These are phyloP conservation scores for Leccinum obscurum DNA, from an alignment of 768 basidiomycete genomes.

Conservation along the genomic window DNA sequence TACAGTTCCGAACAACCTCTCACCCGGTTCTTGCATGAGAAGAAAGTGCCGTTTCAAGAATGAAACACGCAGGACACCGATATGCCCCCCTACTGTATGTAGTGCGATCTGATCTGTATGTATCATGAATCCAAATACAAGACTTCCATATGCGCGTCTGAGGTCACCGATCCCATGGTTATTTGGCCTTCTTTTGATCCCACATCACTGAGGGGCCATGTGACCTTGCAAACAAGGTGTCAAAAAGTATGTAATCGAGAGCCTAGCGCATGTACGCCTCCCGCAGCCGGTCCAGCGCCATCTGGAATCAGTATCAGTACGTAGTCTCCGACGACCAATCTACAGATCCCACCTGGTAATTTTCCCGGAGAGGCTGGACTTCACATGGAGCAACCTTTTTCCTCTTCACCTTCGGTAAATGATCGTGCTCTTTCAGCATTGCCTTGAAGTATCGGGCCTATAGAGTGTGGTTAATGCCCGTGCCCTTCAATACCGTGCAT, in stretches of 20 bases:
- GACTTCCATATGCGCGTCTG: no score
- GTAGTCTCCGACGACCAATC: not conserved
- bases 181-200: no score
- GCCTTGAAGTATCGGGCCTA: constrained; percentile 87
- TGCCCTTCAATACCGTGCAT: not conserved
- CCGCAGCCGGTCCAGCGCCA: constrained; percentile 30
- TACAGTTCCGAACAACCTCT: no score
- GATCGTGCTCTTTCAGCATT: constrained; percentile 73
- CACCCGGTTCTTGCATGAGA: no score
- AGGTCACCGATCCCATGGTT: no score
- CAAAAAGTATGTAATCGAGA: not conserved
- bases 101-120: no score
- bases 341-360: constrained; percentile 64
- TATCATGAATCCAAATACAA: no score
- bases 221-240: no score
- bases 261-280: constrained; percentile 26
- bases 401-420: constrained; percentile 68
- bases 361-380: constrained; percentile 49
- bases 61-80: no score
- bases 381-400: constrained; percentile 64
- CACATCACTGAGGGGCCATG: no score
- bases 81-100: no score
- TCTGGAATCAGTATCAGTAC: constrained; percentile 18
- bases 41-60: no score
- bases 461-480: constrained; percentile 3